Conservation (phyloP, 192 early-diverging fungal species). For the Backusella psychrophila region DNA sequence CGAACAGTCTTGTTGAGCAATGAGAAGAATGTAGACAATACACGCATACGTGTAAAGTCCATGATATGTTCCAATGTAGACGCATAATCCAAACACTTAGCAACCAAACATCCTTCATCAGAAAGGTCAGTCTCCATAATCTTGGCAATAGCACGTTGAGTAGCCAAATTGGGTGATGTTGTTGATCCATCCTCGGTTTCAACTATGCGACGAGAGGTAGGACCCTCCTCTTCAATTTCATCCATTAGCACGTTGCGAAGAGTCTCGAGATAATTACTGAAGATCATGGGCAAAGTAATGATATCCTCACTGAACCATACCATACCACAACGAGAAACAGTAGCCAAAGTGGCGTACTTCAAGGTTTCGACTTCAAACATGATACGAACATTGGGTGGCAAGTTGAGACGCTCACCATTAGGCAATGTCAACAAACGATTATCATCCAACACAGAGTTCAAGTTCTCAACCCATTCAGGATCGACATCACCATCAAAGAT, state of each 20-base stretch:
- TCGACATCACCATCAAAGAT: conserved; percentile 99
- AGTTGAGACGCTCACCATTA: conserved; percentile 94
- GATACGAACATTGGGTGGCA: conserved; percentile 95
- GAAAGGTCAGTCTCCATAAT: conserved; percentile 72
- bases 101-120: conserved; percentile 67
- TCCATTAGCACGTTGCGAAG: conserved; percentile 73
- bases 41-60: conserved; percentile 92
- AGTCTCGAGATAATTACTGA: conserved; percentile 79
- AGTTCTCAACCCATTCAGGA: conserved; percentile 99
- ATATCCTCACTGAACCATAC: conserved; percentile 98
- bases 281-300: conserved; percentile 75
- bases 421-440: conserved; percentile 96
- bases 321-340: conserved; percentile 99
- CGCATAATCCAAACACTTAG: conserved; percentile 67
- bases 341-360: conserved; percentile 96
- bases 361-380: conserved; percentile 99
- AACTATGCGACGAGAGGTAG: conserved; percentile 37
- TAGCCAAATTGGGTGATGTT: conserved; percentile 53
- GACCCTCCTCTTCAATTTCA: conserved; percentile 73
- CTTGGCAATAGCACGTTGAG: conserved; percentile 76
- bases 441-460: conserved; percentile 96
- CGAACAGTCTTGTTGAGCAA: conserved; percentile 86
- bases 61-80: conserved; percentile 89
- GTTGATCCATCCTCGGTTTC: conserved; percentile 47
- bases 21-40: conserved; percentile 84